A percentile compares a stretch with the other conserved stretches of the same genome.
These are phyloP conservation scores for Talaromyces sp. DNA, from an alignment of 2,329 filamentous ascomycete genomes.

Conservation along the genomic window DNA sequence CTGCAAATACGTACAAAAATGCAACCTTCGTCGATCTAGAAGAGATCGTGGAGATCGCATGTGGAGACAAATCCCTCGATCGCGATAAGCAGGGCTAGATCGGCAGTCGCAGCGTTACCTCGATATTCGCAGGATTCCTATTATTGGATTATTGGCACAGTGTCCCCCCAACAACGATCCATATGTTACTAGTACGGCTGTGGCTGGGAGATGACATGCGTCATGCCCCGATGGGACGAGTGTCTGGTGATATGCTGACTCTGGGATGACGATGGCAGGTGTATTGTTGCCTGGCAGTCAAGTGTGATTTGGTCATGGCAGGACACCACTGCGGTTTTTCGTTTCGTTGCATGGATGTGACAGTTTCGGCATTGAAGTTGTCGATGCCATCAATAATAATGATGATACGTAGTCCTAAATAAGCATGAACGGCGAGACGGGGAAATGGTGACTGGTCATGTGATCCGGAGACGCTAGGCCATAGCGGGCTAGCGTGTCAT, in stretches of 20 bases:
- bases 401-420: too few relatives aligned
- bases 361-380: not conserved
- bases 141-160: too few relatives aligned
- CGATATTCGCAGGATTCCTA: not conserved
- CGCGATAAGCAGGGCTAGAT: not conserved
- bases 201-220: not conserved
- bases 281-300: not conserved
- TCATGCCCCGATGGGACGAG: not conserved
- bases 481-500: not conserved
- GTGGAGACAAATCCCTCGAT: not conserved
- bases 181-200: too few relatives aligned
- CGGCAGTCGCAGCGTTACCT: not conserved
- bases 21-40: not conserved
- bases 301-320: not conserved
- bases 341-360: not conserved
- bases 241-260: not conserved
- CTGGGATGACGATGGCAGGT: not conserved
- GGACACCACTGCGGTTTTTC: not conserved
- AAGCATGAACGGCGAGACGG: too few relatives aligned
- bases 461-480: not conserved
- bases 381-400: not conserved
- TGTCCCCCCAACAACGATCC: not conserved
- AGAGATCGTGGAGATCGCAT: not conserved
- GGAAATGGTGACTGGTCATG: too few relatives aligned
- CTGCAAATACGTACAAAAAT: not conserved